Evolutionary conservation across 192 early-diverging fungal species (phyloP).

Genomic region (Coemansia sp.): DNA sequence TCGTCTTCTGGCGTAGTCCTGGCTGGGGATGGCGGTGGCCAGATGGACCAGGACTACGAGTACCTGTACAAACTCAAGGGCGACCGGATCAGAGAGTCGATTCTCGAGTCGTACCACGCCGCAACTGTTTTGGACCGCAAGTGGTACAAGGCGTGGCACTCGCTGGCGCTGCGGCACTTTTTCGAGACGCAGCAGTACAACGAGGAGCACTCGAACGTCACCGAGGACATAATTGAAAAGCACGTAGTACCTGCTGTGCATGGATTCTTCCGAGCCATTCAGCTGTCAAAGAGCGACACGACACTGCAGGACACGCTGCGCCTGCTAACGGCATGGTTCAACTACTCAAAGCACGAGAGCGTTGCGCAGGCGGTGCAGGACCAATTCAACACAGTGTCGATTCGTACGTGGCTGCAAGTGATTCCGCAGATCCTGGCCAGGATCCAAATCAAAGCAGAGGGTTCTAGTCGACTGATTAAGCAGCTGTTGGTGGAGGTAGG

Average conservation of each 20-base stretch:
- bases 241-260: conserved; percentile 77
- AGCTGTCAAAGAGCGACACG: conserved; percentile 74
- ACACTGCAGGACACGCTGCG: conserved; percentile 94
- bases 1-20: not conserved
- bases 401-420: conserved; percentile 95
- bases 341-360: conserved; percentile 84
- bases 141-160: conserved; percentile 98
- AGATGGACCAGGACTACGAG: conserved; percentile 10
- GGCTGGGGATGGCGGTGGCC: not conserved
- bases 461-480: conserved; percentile 81
- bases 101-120: conserved; percentile 75
- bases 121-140: conserved; percentile 86
- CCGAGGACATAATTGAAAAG: conserved; percentile 59
- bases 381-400: conserved; percentile 78
- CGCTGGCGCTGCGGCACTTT: conserved; percentile 87
- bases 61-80: conserved; percentile 19
- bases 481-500: conserved; percentile 87
- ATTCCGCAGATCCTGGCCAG: conserved; percentile 96
- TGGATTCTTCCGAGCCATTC: conserved; percentile 92
- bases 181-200: conserved; percentile 81
- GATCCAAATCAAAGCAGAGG: conserved; percentile 74
- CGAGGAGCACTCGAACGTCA: conserved; percentile 57
- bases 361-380: conserved; percentile 79
- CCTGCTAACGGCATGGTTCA: conserved; percentile 92
- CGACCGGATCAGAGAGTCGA: conserved; percentile 50